Evolutionary conservation across 2,329 filamentous ascomycete genomes (phyloP).

Genomic region (Neonectria punicea): DNA sequence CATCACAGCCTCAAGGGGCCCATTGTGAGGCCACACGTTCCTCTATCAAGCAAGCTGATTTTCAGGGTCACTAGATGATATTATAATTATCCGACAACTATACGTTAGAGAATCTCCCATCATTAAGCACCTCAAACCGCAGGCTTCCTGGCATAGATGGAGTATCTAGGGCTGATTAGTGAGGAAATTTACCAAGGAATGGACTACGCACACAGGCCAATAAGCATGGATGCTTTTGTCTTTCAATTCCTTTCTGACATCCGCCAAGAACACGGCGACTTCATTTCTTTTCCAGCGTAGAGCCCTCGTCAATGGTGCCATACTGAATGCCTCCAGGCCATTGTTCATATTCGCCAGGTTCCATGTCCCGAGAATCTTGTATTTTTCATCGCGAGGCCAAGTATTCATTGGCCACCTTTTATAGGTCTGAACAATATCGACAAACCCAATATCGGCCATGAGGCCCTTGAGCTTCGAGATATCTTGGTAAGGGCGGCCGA

Average conservation of each 20-base stretch:
- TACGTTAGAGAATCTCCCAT: no score
- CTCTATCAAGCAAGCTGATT: no score
- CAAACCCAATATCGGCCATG: neutral
- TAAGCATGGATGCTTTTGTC: conserved; percentile 22
- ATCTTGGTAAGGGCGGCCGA: neutral
- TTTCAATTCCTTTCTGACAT: conserved; percentile 25
- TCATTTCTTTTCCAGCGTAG: conserved; percentile 3
- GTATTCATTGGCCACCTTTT: neutral
- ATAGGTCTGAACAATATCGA: neutral
- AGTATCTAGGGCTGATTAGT: neutral
- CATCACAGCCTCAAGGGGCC: no score
- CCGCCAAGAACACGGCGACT: conserved; percentile 14
- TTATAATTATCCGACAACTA: no score
- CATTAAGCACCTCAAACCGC: no score
- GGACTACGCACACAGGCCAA: conserved; percentile 26
- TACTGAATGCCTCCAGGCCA: neutral
- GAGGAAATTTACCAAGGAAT: neutral
- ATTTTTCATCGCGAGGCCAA: neutral
- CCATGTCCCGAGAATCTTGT: neutral
- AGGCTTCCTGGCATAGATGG: neutral
- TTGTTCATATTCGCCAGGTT: neutral
- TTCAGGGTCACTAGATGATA: no score
- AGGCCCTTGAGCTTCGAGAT: neutral
- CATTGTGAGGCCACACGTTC: no score
- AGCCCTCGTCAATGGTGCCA: neutral